Evolutionary conservation across 2,329 filamentous ascomycete genomes (phyloP).

Genomic region (Calonectria pauciramosa): DNA sequence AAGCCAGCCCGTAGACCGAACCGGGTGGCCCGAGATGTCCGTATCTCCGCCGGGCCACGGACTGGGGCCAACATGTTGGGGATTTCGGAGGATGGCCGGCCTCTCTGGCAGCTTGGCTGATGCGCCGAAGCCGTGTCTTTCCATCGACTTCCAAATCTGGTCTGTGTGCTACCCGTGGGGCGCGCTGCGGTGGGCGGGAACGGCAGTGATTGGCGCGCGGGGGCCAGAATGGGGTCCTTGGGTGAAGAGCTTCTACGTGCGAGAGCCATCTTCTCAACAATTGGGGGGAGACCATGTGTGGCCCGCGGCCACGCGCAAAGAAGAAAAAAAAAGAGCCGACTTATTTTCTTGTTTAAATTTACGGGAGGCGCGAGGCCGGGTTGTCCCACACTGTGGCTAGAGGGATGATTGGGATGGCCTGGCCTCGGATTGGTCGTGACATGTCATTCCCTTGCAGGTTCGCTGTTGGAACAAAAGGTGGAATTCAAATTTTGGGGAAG

Average conservation of each 20-base stretch:
- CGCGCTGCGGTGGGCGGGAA: conserved; percentile 7
- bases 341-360: neutral
- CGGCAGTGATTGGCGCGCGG: conserved; percentile 35
- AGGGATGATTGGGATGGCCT: neutral
- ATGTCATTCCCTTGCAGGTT: neutral
- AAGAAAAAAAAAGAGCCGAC: neutral
- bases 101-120: neutral
- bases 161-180: conserved; percentile 11
- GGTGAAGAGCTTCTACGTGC: conserved; percentile 8
- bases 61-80: conserved; percentile 39
- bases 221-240: conserved; percentile 15
- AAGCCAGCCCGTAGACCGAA: conserved; percentile 2
- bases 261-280: conserved; percentile 45
- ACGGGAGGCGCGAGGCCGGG: neutral
- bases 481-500: neutral
- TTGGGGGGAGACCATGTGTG: conserved; percentile 39
- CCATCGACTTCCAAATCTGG: conserved; percentile 18
- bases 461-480: neutral
- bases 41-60: conserved; percentile 27
- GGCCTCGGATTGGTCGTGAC: neutral
- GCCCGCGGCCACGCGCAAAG: neutral
- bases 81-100: conserved; percentile 44
- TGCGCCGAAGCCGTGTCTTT: conserved; percentile 12
- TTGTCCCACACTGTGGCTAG: neutral
- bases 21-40: conserved; percentile 16